Percentiles rank a stretch among this genome's conserved stretches.
phyloP scores from a whole-genome alignment of 495 filamentous ascomycete genomes.

The Talaromyces trachyspermus region DNA sequence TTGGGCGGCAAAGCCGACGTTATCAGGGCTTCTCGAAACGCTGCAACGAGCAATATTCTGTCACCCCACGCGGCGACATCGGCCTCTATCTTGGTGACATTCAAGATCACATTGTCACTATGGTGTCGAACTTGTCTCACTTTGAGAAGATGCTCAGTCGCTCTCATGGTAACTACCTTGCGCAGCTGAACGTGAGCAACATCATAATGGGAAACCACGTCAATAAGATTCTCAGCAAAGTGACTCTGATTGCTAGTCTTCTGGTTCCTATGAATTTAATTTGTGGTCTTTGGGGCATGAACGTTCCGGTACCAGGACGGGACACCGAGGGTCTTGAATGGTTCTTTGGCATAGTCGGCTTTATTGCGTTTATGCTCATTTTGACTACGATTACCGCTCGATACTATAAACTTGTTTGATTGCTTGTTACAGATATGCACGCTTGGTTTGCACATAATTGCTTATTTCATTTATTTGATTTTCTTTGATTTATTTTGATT shows the following conservation, averaged over 20 bases:
- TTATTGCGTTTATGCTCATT: conserved; percentile 53
- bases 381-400: conserved; percentile 42
- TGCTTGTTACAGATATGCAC: neutral
- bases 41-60: conserved; percentile 92
- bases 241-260: conserved; percentile 91
- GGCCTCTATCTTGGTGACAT: conserved; percentile 94
- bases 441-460: neutral
- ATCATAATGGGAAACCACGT: conserved; percentile 72
- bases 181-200: conserved; percentile 86
- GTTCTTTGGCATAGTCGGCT: conserved; percentile 75
- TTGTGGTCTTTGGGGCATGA: conserved; percentile 96
- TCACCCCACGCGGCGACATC: conserved; percentile 91
- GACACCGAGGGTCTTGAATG: conserved; percentile 49
- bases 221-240: conserved; percentile 82
- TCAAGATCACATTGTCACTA: conserved; percentile 97
- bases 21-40: conserved; percentile 95
- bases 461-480: neutral
- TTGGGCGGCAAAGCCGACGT: conserved; percentile 96
- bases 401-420: conserved; percentile 35
- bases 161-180: conserved; percentile 92
- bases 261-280: conserved; percentile 95
- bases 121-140: conserved; percentile 92
- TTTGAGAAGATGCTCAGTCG: conserved; percentile 97
- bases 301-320: conserved; percentile 73
- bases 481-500: neutral